Evolutionary conservation across 441 rosid species (phyloP), one percentile per base, ranked within the genome.

Genomic region (Croton setiger): DNA sequence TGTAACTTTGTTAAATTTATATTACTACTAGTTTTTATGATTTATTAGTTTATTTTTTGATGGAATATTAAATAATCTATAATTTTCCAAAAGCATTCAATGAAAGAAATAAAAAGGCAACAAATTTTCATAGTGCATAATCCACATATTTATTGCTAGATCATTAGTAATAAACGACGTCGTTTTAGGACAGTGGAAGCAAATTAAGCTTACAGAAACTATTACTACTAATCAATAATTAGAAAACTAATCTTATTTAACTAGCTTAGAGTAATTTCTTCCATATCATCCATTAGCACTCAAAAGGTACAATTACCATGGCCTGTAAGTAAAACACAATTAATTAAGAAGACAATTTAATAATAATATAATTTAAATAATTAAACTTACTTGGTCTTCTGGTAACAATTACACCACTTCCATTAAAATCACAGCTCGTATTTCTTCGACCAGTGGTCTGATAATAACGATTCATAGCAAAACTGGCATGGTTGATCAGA

Each of bases 391-490:
- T 75, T 55, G 82, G 82, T 73, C 72, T 64, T 48, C 3, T 65
- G 1, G 53, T 27, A 20, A 78, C 76, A n/a, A 75, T 37, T 7
- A 78, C 71, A 57, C 81, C 79, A 4, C 65, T 66, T 9, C 21
- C 41, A 36, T 36, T 49, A 72, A 77, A 80, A 51, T 78, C 74
- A 35, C 82, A 81, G 45, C 71, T 74, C 0, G 18, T 39, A 4
- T 21, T 58, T 36, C 11, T 62, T 69, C 71, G 56, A 4, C 68
- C 71, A 0, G 49, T 52, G 48, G 31, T 52, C 70, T 73, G 78
- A 59, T 64, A 78, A 71, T 75, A 81, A 56, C 73, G 78, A 33
- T 78, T 81, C 84, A 75, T 81, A 69, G 82, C 76, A 61, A 64
- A 78, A 0, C 80, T 61, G 15, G 82, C 84, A 73, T 81, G 84